These are phyloP conservation scores for Pichia kluyveri DNA, from an alignment of 805 yeast species.

Conservation along the genomic window DNA sequence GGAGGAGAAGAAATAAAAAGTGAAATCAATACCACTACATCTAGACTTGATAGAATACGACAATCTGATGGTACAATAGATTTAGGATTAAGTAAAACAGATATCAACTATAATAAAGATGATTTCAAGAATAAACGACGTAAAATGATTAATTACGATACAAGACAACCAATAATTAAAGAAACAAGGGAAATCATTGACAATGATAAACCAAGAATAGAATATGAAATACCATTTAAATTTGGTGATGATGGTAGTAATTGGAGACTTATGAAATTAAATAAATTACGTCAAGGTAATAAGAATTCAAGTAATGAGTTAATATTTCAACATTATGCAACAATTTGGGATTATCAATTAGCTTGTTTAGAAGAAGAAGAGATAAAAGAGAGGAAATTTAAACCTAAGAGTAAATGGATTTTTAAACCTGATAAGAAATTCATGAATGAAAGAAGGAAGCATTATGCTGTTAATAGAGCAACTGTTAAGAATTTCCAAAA, in stretches of 20 bases:
- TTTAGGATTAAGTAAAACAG: slow-evolving; percentile 2
- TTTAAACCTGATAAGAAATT: slow-evolving; percentile 20
- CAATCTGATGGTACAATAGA: slow-evolving; percentile 8
- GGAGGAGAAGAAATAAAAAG: neutral
- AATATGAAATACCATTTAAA: slow-evolving; percentile 15
- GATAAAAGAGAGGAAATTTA: slow-evolving; percentile 14
- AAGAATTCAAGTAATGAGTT: neutral
- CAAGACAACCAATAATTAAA: neutral
- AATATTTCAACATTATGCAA: slow-evolving; percentile 8
- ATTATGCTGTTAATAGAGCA: neutral
- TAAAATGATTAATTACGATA: slow-evolving; percentile 1
- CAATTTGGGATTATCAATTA: slow-evolving; percentile 16
- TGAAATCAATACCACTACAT: neutral
- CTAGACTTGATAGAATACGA: slow-evolving; percentile 3
- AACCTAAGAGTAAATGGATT: slow-evolving; percentile 13
- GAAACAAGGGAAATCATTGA: neutral
- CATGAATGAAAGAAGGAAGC: slow-evolving; percentile 14
- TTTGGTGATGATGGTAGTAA: slow-evolving; percentile 31
- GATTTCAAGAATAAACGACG: neutral
- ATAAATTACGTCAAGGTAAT: slow-evolving; percentile 8
- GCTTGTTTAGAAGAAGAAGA: slow-evolving; percentile 28
- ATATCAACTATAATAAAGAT: neutral
- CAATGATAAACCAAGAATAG: neutral
- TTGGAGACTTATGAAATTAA: slow-evolving; percentile 32
- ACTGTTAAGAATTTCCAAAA: slow-evolving; percentile 21